Base-by-base conservation (phyloP, 306 rosid species). In the Dryas alaskensis region DNA sequence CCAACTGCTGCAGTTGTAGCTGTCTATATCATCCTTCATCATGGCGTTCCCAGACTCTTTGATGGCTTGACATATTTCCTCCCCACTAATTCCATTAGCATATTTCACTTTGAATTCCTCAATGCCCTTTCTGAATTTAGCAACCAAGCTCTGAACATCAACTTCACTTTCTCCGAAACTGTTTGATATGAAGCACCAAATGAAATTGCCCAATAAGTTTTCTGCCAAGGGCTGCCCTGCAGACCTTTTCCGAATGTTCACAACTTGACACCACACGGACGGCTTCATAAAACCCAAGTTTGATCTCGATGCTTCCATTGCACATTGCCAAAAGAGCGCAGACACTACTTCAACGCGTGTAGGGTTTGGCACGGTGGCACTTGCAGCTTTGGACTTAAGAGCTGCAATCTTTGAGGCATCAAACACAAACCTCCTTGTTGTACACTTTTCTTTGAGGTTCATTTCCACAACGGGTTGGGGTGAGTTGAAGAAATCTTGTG, bases 321-420 rank as follows among this genome's bases (percentile, higher is more conserved):
- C 69, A 52, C 76, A 83, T 75, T 81, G 81, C 91, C 89, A 90
- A 11, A 90, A 27, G 31, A 90, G 59, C 0, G 76, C 75, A 2
- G 87, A 73, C 8, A 84, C 80, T 17, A 76, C 79, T 73, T 84
- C 84, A 5, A 84, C 19, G 4, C 84, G 70, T 2, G 85, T 68
- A 2, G 90, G 86, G 14, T 69, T 31, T 27, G 69, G 57, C 14
- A 8, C 44, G 9, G 8, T 25, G 11, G 39, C 13, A 4, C 71
- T 53, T 7, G 70, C 75, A 57, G 69, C 59, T 25, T 79, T 79
- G 47, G 50, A 53, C 82, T 85, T 85, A 44, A 88, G 78, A 3
- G 51, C 37, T 12, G 81, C 65, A 44, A 83, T 79, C 31, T 47
- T 67, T 10, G 79, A 51, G 43, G 70, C 78, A 11, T 40, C 57